Conservation (phyloP, 1,284 basidiomycete genomes). For the Tetrapyrgos nigripes region DNA sequence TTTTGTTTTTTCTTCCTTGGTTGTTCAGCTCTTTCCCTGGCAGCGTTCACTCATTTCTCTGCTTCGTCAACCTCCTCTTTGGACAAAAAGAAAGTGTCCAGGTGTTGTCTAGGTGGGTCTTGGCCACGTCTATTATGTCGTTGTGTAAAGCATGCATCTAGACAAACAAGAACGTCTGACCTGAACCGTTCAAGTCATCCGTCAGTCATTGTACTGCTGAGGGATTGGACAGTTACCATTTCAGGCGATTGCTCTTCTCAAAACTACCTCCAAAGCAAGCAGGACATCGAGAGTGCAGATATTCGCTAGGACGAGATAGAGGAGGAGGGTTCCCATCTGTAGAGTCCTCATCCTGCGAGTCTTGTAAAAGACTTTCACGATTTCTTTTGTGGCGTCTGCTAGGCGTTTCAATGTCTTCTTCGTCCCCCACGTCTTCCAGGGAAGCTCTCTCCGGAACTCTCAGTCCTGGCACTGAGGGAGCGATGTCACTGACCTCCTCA, state of each 20-base stretch:
- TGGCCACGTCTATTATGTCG: constrained; percentile 12
- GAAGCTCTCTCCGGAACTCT: no score
- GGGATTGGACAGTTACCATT: neutral
- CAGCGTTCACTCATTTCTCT: neutral
- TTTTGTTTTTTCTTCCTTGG: neutral
- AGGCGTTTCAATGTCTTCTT: no score
- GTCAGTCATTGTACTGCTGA: neutral
- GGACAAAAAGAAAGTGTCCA: constrained; percentile 10
- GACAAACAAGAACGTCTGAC: constrained; percentile 14
- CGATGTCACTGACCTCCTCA: no score
- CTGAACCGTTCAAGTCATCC: neutral
- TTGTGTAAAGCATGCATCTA: constrained; percentile 24
- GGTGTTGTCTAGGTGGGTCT: constrained; percentile 4
- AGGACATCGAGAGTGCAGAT: constrained; percentile 20
- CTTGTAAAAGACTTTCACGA: no score
- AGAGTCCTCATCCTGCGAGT: no score
- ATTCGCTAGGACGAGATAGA: constrained; percentile 18
- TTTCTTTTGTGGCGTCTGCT: neutral
- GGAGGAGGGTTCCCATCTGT: no score
- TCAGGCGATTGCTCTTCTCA: neutral
- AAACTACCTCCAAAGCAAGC: constrained; percentile 20
- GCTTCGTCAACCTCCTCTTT: neutral
- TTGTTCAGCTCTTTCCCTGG: neutral
- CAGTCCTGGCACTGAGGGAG: no score
- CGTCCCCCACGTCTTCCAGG: neutral